Evolutionary conservation across 2,329 filamentous ascomycete genomes (phyloP), one percentile per base, ranked within the genome.

Genomic region (Ceratocystis cubensis): DNA sequence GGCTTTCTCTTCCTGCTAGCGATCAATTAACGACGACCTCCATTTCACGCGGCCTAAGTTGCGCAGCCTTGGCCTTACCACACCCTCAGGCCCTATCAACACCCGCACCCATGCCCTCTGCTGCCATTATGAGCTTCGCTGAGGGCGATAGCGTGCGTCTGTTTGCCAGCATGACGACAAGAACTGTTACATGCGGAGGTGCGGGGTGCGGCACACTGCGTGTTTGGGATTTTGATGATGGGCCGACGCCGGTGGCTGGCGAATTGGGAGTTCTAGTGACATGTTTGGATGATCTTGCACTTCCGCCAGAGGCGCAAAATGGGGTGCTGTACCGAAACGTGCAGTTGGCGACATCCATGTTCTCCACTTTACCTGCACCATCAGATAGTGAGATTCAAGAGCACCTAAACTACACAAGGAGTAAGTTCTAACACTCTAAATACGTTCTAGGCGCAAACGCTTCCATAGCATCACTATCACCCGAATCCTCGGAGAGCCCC

Each of bases 101-200:
- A 5, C 10, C n/a, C 15, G 20, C 22, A 17, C 13, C n/a, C 8
- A n/a, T 5, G 17, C 8, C 20, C 48, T n/a, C 25, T 37, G 41
- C 30, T n/a, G 2, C 22, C 46, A 37, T 64, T 28, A 15, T 67
- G 22, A 64, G 61, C 25, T 45, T 64, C 46, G 65, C 61, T 1
- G 48, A 67, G 25, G 65, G 65, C 5, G 65, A 67, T 20, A 67
- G 65, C 46, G 25, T 67, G 48, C 65, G 63, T 22, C 30, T 67
- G n/a, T 67, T 67, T 28, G 50, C 65, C 10, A 64, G 61, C 30
- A 53, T 64, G 61, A 67, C 65, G 20, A 67, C 48, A n/a, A n/a
- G 33, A 37, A 59, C 41, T 20, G 46, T 64, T 13, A n/a, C 37
- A 25, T 67, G 61, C 20, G 50, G 61, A 1, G 37, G 20, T 2